Evolutionary conservation across 345 rosid genomes (phyloP).

Genomic region (Syzygium grande): DNA sequence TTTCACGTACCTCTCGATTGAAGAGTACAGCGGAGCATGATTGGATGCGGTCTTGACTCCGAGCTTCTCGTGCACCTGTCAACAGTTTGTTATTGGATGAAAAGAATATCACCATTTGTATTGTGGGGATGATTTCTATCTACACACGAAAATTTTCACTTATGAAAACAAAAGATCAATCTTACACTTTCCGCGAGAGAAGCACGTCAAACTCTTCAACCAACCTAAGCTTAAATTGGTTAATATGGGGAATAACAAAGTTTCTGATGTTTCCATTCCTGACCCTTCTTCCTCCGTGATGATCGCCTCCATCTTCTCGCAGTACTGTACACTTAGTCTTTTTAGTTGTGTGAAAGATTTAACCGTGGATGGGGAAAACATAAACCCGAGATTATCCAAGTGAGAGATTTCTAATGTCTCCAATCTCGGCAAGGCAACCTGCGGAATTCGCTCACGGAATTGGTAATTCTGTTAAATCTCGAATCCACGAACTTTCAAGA

Average conservation of each 20-base stretch:
- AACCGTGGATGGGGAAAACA: background rate
- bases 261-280: background rate
- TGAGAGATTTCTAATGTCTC: rapidly evolving
- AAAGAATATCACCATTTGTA: too few species aligned
- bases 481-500: too few species aligned
- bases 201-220: background rate
- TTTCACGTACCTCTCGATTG: too few species aligned
- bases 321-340: rapidly evolving
- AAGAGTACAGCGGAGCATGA: too few species aligned
- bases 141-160: too few species aligned
- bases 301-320: background rate
- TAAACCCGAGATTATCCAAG: background rate
- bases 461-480: too few species aligned
- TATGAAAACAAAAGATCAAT: too few species aligned
- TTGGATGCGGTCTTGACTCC: too few species aligned
- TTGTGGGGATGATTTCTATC: too few species aligned
- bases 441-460: too few species aligned
- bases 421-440: background rate
- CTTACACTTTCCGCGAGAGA: background rate
- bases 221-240: rapidly evolving
- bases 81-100: too few species aligned
- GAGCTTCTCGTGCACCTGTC: too few species aligned
- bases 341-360: background rate
- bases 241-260: background rate
- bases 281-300: background rate